phyloP scores from a whole-genome alignment of 2,329 filamentous ascomycete species.

The Calonectria henricotiae region DNA sequence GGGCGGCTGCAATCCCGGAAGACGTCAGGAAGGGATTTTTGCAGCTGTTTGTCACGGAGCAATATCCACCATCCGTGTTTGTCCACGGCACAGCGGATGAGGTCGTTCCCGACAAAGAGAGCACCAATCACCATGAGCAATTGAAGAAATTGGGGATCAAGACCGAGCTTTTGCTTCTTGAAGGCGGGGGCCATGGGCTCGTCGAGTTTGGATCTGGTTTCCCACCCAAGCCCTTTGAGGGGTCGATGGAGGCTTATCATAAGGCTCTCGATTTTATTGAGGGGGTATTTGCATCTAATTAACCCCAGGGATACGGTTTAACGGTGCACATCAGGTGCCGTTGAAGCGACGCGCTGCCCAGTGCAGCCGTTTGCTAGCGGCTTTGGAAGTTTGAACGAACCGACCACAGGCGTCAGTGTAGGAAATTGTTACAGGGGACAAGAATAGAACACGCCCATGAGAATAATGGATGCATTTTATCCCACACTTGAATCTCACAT shows the following conservation, averaged over 20 bases:
- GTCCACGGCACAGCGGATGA: slow-evolving; percentile 33
- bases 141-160: slow-evolving; percentile 26
- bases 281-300: background rate
- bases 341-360: background rate
- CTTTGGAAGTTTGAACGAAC: background rate
- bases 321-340: background rate
- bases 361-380: background rate
- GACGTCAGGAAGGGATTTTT: slow-evolving; percentile 27
- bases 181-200: slow-evolving; percentile 27
- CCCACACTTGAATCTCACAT: background rate
- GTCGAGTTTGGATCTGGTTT: slow-evolving; percentile 5
- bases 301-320: too few relatives aligned
- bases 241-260: slow-evolving; percentile 29
- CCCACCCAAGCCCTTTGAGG: slow-evolving; percentile 16
- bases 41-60: slow-evolving; percentile 34
- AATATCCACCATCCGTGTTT: slow-evolving; percentile 32
- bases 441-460: background rate
- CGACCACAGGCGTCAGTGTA: background rate
- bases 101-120: slow-evolving; percentile 28
- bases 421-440: slow-evolving; percentile 1
- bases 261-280: slow-evolving; percentile 30
- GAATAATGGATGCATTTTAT: background rate
- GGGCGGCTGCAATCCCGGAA: slow-evolving; percentile 23
- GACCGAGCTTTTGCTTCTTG: slow-evolving; percentile 26
- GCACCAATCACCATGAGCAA: slow-evolving; percentile 27